Percentiles rank a stretch among this genome's conserved stretches.
These are phyloP conservation scores for Candida verbasci DNA, from an alignment of 805 yeast genomes.

Conservation along the genomic window DNA sequence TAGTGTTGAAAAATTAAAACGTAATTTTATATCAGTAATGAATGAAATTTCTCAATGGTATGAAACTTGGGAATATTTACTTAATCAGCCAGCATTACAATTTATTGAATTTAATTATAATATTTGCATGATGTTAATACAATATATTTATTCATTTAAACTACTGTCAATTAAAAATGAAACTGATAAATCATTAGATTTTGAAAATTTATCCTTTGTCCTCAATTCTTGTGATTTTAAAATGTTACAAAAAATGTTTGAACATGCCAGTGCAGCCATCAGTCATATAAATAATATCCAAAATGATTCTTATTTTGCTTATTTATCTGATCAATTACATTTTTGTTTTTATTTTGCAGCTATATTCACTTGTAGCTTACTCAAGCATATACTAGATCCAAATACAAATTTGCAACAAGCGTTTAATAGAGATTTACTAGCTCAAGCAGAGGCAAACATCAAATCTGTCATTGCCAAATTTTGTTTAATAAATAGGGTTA, in stretches of 20 bases:
- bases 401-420: not conserved
- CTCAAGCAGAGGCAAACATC: too few relatives aligned
- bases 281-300: slow-evolving; percentile 36
- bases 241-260: slow-evolving; percentile 31
- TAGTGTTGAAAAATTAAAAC: slow-evolving; percentile 15
- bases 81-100: slow-evolving; percentile 67
- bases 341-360: slow-evolving; percentile 45
- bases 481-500: too few relatives aligned
- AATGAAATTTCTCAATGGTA: slow-evolving; percentile 58
- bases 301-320: slow-evolving; percentile 58
- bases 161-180: slow-evolving; percentile 5
- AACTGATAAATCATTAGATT: not conserved
- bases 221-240: slow-evolving; percentile 19
- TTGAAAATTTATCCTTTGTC: slow-evolving; percentile 1
- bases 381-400: not conserved
- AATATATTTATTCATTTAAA: slow-evolving; percentile 34
- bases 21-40: slow-evolving; percentile 31
- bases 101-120: slow-evolving; percentile 70
- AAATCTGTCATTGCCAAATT: too few relatives aligned
- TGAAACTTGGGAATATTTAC: slow-evolving; percentile 64
- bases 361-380: slow-evolving; percentile 27
- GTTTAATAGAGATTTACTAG: too few relatives aligned
- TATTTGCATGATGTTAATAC: slow-evolving; percentile 51
- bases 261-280: slow-evolving; percentile 40
- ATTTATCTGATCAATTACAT: slow-evolving; percentile 68